Base-by-base conservation (phyloP, 2,329 filamentous ascomycete species). In the Fusarium ramigenum region DNA sequence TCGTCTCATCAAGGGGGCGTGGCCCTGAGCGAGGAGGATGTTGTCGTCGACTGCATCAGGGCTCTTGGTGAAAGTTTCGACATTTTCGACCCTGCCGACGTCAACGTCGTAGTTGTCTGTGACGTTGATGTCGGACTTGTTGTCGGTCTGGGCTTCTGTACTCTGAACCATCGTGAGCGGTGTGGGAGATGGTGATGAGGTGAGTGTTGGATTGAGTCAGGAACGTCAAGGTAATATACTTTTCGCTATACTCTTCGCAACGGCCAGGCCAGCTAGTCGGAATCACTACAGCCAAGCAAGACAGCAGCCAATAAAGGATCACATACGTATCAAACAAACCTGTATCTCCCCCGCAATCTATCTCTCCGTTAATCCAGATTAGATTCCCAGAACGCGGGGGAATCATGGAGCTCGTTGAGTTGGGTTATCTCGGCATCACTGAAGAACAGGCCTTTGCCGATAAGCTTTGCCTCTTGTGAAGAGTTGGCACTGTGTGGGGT, bases 401-500 rank as follows among this genome's bases (percentile, higher is more conserved):
- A 54, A 30, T 5, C 14, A 53, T 42, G 34, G 19, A 23, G 23
- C 23, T 19, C 2, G 10, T 40, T 18, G 32, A 40, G 50, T 40
- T 40, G 19, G 34, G 50, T 40, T 30, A 42, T 40, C 36, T 77
- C 25, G 37, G 16, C 16, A 56, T 43, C 39, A 40, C 37, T 15
- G 9, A 11, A 32, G 37, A 12, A 9, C 11, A 1, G 16, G 4
- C 19, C 18, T 42, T n/a, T 10, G 25, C 25, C 21, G 21, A 30
- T 56, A 56, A 56, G 25, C 23, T 56, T n/a, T 25, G 2, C 2
- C 14, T 37, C 9, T 21, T 4, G 28, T 4, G 11, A 23, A 7
- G 19, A 53, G 42, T 39, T 37, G 16, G 12, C 59, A 62, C 59
- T 62, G 59, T 62, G 50, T 23, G 59, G 59, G 10, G 59, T 37